Conservation (phyloP, 345 rosid species). For the Aethionema arabicum region DNA sequence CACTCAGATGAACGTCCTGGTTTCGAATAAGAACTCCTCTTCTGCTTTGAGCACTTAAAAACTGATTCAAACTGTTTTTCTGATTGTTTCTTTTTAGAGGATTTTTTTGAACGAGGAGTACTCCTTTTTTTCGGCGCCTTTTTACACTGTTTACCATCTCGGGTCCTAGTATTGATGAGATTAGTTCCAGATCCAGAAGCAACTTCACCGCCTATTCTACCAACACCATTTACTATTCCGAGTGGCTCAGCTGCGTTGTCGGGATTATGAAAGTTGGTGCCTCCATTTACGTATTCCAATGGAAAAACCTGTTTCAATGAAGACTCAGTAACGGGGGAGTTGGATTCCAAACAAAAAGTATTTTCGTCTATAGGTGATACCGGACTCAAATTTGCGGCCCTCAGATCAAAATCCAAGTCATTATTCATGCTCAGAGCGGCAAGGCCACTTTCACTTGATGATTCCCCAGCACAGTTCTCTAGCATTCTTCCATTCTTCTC, state of each 20-base stretch:
- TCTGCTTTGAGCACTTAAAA: constrained; percentile 52
- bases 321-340: constrained; percentile 38
- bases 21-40: constrained; percentile 68
- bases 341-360: constrained; percentile 29
- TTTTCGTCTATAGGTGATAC: constrained; percentile 33
- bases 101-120: constrained; percentile 43
- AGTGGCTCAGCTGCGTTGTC: constrained; percentile 36
- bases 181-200: constrained; percentile 45
- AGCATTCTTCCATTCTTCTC: constrained; percentile 31
- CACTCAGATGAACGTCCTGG: constrained; percentile 66
- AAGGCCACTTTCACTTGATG: constrained; percentile 20
- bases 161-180: constrained; percentile 39
- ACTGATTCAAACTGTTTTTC: constrained; percentile 39
- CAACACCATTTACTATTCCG: constrained; percentile 37
- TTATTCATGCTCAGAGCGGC: constrained; percentile 38
- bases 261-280: constrained; percentile 32
- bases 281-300: constrained; percentile 34
- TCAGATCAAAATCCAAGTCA: constrained; percentile 37
- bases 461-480: constrained; percentile 21
- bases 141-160: constrained; percentile 43
- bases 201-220: constrained; percentile 39
- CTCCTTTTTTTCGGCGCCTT: constrained; percentile 44
- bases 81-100: constrained; percentile 38
- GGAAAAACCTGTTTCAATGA: constrained; percentile 31
- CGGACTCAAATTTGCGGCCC: constrained; percentile 31